These are phyloP conservation scores for Talaromyces thailandensis DNA, from an alignment of 495 filamentous ascomycete genomes.

Conservation along the genomic window DNA sequence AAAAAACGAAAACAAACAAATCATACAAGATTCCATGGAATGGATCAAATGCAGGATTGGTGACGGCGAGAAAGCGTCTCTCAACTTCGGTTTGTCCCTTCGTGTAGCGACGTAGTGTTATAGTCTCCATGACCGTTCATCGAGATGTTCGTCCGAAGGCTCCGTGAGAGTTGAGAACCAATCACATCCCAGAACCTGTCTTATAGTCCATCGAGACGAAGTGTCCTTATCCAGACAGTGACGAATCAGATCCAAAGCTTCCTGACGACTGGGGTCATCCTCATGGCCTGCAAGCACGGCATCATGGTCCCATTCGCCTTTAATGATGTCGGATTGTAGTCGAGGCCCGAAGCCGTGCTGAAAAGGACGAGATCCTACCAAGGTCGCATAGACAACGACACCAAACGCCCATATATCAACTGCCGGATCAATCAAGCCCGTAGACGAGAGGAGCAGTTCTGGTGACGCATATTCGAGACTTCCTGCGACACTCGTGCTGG, in stretches of 20 bases:
- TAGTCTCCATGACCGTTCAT: constrained; percentile 28
- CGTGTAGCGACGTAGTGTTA: constrained; percentile 10
- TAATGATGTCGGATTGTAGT: constrained; percentile 50
- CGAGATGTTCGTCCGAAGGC: constrained; percentile 16
- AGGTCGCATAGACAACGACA: constrained; percentile 53
- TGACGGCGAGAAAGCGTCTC: not conserved
- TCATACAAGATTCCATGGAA: not conserved
- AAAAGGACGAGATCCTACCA: constrained; percentile 63
- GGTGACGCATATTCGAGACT: constrained; percentile 62
- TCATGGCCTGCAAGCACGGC: constrained; percentile 31
- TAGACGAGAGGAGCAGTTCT: constrained; percentile 42
- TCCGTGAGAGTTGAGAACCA: constrained; percentile 43
- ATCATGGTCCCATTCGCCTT: constrained; percentile 51
- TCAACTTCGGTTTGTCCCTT: not conserved
- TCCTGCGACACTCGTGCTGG: constrained; percentile 49
- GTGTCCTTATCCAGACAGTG: constrained; percentile 45
- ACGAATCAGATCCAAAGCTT: constrained; percentile 41
- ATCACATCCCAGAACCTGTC: constrained; percentile 40
- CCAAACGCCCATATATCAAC: constrained; percentile 71
- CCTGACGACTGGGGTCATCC: constrained; percentile 20
- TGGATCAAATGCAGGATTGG: not conserved
- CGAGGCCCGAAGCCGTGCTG: constrained; percentile 51
- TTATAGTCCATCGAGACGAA: constrained; percentile 43
- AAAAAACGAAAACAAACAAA: constrained; percentile 1
- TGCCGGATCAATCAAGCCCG: constrained; percentile 41